phyloP scores from a whole-genome alignment of 2,329 filamentous ascomycete species.

The Hymenoscyphus fructigenus region DNA sequence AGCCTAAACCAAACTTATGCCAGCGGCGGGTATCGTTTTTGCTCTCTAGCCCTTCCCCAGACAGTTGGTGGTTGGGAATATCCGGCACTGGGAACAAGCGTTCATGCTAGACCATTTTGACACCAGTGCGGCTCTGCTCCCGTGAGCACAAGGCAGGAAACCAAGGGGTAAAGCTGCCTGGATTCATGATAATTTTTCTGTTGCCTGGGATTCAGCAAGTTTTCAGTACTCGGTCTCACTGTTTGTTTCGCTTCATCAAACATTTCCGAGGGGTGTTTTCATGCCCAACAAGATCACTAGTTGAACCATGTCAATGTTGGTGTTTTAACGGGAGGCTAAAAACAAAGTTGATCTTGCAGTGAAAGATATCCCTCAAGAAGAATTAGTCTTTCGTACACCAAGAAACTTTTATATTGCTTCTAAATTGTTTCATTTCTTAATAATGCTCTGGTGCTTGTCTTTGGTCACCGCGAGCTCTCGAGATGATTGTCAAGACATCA shows the following conservation, averaged over 20 bases:
- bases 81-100: background rate
- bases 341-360: too few relatives aligned
- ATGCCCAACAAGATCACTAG: background rate
- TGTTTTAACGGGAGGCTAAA: too few relatives aligned
- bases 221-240: background rate
- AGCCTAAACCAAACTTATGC: background rate
- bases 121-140: background rate
- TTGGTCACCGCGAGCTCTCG: background rate
- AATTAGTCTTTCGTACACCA: background rate
- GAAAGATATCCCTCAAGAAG: background rate
- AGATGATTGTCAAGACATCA: background rate
- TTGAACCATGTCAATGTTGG: background rate
- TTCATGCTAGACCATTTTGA: background rate
- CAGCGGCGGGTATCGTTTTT: background rate
- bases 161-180: background rate
- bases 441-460: slow-evolving; percentile 1
- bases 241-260: background rate
- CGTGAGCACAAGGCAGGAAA: too few relatives aligned
- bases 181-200: background rate
- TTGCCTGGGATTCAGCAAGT: background rate
- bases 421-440: background rate
- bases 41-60: background rate
- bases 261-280: background rate
- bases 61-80: background rate
- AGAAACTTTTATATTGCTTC: background rate